Conservation (phyloP, 2,329 filamentous ascomycete species). For the Aureobasidium subglaciale region DNA sequence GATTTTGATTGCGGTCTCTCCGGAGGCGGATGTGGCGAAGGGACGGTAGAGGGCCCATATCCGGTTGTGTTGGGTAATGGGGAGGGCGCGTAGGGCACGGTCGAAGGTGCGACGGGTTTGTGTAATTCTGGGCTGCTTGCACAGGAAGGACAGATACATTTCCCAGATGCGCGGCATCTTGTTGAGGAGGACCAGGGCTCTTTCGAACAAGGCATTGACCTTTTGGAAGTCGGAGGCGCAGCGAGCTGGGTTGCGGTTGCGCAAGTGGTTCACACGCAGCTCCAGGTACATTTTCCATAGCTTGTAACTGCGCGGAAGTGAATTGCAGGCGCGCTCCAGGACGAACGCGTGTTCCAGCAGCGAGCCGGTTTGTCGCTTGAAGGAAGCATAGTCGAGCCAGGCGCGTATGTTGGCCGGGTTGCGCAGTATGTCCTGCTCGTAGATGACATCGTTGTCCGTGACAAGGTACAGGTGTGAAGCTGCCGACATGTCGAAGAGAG, state of each 20-base stretch:
- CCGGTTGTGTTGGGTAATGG: slow-evolving; percentile 88
- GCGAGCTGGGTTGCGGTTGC: slow-evolving; percentile 72
- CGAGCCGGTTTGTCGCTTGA: slow-evolving; percentile 81
- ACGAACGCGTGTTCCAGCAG: slow-evolving; percentile 77
- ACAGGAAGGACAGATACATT: slow-evolving; percentile 86
- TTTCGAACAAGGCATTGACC: slow-evolving; percentile 90
- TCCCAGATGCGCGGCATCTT: slow-evolving; percentile 99
- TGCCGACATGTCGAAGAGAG: slow-evolving; percentile 20
- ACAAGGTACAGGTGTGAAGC: slow-evolving; percentile 38
- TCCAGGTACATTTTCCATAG: slow-evolving; percentile 96
- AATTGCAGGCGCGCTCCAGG: slow-evolving; percentile 83
- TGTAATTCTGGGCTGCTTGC: slow-evolving; percentile 87
- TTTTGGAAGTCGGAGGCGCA: slow-evolving; percentile 80
- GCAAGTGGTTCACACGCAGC: slow-evolving; percentile 60
- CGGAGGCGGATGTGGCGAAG: slow-evolving; percentile 85
- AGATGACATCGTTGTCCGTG: slow-evolving; percentile 83
- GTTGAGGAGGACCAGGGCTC: slow-evolving; percentile 85
- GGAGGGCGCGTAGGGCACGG: slow-evolving; percentile 80
- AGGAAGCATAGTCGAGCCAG: slow-evolving; percentile 90
- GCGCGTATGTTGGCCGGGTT: slow-evolving; percentile 81
- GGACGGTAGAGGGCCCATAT: slow-evolving; percentile 89
- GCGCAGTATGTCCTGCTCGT: slow-evolving; percentile 91
- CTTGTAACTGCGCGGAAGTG: slow-evolving; percentile 93
- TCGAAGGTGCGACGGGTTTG: slow-evolving; percentile 83
- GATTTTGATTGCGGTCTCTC: slow-evolving; percentile 83